Base-by-base conservation (phyloP, 345 rosid genomes). In the Populus nigra region DNA sequence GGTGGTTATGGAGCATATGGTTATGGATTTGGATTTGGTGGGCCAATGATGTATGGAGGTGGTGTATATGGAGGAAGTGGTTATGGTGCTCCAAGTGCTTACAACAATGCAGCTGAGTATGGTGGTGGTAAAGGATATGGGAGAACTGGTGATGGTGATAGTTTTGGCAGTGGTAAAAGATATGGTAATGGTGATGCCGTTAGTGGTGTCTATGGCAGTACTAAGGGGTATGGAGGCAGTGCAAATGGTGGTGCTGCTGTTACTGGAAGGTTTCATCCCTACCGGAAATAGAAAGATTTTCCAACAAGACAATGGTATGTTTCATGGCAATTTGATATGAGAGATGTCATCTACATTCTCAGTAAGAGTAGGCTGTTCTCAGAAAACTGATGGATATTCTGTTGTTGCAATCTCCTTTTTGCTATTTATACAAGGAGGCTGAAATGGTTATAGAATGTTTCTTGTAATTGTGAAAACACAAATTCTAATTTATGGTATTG, bases 1-100 rank as follows among this genome's bases (percentile, higher is more conserved):
- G 79, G 84, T 53, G 89, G 87, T 57, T 89, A 87, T 23, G 88
- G 89, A 78, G 88, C 79, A 71, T 87, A 86, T 76, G 88, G 89
- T 53, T 85, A 82, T 81, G 88, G 86, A 47, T 84, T 74, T 76
- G 89, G 91, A 29, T 84, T 69, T 45, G 87, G 84, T 72, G 83
- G 85, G 61, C 80, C 82, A 20, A 83, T 85, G 81, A 82, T 74
- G 84, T 78, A 74, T 78, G 79, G 73, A 15, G 76, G 72, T 53
- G 85, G 87, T 65, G 78, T 69, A 41, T 82, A 82, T 39, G 81
- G 81, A 74, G 81, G 81, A 29, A 57, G 41, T 29, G 73, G 75
- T 12, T 78, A 74, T 33, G 76, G 63, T 63, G n/a, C 43, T 31
- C 68, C 75, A 13, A 27, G 65, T 73, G 78, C 53, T 2, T 77